These are phyloP conservation scores for Usnea hakonensis DNA, from an alignment of 495 filamentous ascomycete genomes.

Conservation along the genomic window DNA sequence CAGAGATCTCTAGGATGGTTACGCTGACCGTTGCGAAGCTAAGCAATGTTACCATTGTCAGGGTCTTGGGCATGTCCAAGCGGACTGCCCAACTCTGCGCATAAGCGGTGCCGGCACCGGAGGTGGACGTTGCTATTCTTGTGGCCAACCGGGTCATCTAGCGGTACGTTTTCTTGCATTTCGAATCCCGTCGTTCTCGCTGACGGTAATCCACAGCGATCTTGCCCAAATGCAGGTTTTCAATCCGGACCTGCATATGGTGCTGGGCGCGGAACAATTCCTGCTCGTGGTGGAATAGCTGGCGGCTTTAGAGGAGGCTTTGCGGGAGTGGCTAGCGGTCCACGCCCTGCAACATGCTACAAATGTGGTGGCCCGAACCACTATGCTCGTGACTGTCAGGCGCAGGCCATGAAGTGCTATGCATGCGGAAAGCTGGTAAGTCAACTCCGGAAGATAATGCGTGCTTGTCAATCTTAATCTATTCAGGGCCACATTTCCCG, in stretches of 20 bases:
- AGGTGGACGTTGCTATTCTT: conserved; percentile 93
- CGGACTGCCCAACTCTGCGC: conserved; percentile 95
- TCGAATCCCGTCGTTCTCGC: background rate
- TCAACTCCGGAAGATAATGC: conserved; percentile 11
- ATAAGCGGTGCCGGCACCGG: conserved; percentile 65
- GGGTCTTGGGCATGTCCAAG: conserved; percentile 95
- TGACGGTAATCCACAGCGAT: conserved; percentile 47
- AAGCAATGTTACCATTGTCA: conserved; percentile 99
- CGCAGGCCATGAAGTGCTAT: conserved; percentile 99
- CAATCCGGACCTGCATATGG: conserved; percentile 41
- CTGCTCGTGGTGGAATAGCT: conserved; percentile 59
- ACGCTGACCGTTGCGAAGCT: conserved; percentile 35
- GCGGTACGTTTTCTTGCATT: conserved; percentile 46
- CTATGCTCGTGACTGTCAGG: conserved; percentile 97
- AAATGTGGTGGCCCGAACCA: conserved; percentile 99
- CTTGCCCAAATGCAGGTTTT: conserved; percentile 66
- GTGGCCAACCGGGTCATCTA: conserved; percentile 84
- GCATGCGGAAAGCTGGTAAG: conserved; percentile 86
- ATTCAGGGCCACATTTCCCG: conserved; percentile 81
- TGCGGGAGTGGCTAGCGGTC: conserved; percentile 45
- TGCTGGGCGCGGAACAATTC: conserved; percentile 56
- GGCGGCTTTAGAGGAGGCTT: conserved; percentile 65
- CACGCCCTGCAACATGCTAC: conserved; percentile 91
- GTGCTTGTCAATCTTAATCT: conserved; percentile 4
- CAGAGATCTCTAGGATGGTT: conserved; percentile 25